These are phyloP conservation scores for Lodderomyces metapsilosis DNA, from an alignment of 1,139 yeast species.

Conservation along the genomic window DNA sequence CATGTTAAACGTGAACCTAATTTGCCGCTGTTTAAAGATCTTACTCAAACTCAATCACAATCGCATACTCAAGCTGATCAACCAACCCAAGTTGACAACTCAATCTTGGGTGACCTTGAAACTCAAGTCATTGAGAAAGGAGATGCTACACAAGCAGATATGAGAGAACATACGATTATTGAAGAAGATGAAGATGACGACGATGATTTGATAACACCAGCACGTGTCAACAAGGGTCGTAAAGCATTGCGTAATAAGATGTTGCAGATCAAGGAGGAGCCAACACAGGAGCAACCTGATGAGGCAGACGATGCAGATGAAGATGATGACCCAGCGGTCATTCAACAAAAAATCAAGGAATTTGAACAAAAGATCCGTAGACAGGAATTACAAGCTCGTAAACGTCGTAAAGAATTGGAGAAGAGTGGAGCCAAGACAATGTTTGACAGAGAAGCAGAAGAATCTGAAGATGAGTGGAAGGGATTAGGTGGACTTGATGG, in stretches of 20 bases:
- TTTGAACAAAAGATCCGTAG: slow-evolving; percentile 41
- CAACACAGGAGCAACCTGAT: slow-evolving; percentile 19
- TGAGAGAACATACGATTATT: neutral
- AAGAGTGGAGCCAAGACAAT: slow-evolving; percentile 51
- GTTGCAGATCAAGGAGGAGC: slow-evolving; percentile 18
- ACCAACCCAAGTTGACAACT: neutral
- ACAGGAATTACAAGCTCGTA: slow-evolving; percentile 36
- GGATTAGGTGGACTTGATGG: slow-evolving; percentile 86
- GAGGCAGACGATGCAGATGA: slow-evolving; percentile 21
- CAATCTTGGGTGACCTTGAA: slow-evolving; percentile 7
- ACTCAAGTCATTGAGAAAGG: slow-evolving; percentile 10
- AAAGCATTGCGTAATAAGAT: slow-evolving; percentile 19
- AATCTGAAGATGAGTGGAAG: slow-evolving; percentile 95
- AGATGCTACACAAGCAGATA: neutral
- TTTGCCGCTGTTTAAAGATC: slow-evolving; percentile 17
- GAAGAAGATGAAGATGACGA: slow-evolving; percentile 18
- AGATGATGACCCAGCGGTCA: slow-evolving; percentile 25
- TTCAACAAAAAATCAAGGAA: slow-evolving; percentile 29
- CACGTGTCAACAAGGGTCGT: slow-evolving; percentile 25
- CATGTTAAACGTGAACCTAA: neutral
- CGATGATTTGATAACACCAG: slow-evolving; percentile 31
- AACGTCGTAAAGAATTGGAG: slow-evolving; percentile 48
- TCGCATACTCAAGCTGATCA: slow-evolving; percentile 19
- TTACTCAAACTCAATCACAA: slow-evolving; percentile 6
- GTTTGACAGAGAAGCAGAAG: slow-evolving; percentile 87